Evolutionary conservation across 495 filamentous ascomycete genomes (phyloP).

Genomic region (Trichoderma reesei): DNA sequence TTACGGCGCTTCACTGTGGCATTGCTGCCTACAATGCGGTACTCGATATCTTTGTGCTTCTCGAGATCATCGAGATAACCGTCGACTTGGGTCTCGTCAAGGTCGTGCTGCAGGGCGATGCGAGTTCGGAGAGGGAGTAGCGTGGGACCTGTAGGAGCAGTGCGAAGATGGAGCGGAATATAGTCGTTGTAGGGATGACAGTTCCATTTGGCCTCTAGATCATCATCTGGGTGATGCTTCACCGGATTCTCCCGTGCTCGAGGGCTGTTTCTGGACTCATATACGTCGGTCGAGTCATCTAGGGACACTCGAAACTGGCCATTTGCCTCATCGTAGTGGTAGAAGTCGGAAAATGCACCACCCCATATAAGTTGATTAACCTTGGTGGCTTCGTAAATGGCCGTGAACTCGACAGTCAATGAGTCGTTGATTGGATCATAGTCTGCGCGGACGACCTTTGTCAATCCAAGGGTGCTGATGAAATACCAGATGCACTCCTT

Average conservation of each 20-base stretch:
- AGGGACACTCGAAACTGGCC: not conserved
- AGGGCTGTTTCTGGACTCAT: not conserved
- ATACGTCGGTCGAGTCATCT: not conserved
- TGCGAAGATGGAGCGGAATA: not conserved
- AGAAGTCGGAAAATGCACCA: not conserved
- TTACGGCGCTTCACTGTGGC: not conserved
- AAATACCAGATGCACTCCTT: not conserved
- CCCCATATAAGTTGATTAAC: not conserved
- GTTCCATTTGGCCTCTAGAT: not conserved
- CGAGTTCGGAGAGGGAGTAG: not conserved
- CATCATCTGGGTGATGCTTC: not conserved
- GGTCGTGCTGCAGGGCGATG: not conserved
- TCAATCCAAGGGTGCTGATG: not conserved
- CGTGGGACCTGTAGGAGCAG: not conserved
- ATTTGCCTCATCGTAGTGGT: not conserved
- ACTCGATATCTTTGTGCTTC: not conserved
- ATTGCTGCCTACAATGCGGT: not conserved
- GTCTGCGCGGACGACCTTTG: not conserved
- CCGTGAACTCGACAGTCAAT: not conserved
- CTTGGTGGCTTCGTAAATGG: not conserved
- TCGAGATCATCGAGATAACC: not conserved
- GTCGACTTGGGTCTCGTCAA: not conserved
- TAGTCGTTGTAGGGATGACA: not conserved
- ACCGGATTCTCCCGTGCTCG: not conserved
- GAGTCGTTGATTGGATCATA: not conserved